Percentiles rank a stretch among this genome's conserved stretches.
Conservation (phyloP, 768 basidiomycete genomes). For the Leccinum subgranulosum region DNA sequence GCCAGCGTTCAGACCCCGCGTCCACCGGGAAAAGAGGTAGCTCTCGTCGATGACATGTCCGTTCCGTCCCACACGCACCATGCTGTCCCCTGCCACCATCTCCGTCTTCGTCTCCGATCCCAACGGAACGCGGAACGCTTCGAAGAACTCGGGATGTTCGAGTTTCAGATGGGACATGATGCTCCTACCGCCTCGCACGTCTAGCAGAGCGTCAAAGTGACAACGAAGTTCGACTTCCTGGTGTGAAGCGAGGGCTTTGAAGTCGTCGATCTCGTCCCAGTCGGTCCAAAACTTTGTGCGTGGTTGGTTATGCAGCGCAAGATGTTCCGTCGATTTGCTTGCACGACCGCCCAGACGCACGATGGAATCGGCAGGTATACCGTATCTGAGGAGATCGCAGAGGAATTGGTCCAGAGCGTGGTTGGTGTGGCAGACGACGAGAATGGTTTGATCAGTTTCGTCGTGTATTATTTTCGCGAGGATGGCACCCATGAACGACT, state of each 20-base stretch:
- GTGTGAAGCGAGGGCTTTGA: conserved; percentile 32
- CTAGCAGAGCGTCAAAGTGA: conserved; percentile 12
- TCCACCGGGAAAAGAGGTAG: conserved; percentile 52
- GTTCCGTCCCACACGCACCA: conserved; percentile 40
- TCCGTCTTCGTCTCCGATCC: neutral
- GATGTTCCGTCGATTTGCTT: conserved; percentile 41
- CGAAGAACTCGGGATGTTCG: conserved; percentile 38
- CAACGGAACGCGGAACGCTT: conserved; percentile 43
- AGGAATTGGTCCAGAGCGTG: conserved; percentile 72
- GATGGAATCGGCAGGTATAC: conserved; percentile 46
- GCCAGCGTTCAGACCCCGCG: conserved; percentile 40
- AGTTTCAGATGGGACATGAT: conserved; percentile 47
- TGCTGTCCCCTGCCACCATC: conserved; percentile 34
- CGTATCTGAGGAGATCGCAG: conserved; percentile 54
- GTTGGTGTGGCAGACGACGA: conserved; percentile 71
- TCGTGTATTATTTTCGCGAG: conserved; percentile 58
- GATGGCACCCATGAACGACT: conserved; percentile 67
- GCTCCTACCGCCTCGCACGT: conserved; percentile 25
- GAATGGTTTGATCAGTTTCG: conserved; percentile 42
- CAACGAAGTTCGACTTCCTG: conserved; percentile 26
- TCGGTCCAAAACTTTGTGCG: neutral
- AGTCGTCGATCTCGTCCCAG: conserved; percentile 15
- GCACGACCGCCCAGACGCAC: conserved; percentile 58
- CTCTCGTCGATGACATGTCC: conserved; percentile 34
- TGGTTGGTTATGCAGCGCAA: conserved; percentile 36